Evolutionary conservation across 768 basidiomycete genomes (phyloP).

Genomic region (Trametes punicea): DNA sequence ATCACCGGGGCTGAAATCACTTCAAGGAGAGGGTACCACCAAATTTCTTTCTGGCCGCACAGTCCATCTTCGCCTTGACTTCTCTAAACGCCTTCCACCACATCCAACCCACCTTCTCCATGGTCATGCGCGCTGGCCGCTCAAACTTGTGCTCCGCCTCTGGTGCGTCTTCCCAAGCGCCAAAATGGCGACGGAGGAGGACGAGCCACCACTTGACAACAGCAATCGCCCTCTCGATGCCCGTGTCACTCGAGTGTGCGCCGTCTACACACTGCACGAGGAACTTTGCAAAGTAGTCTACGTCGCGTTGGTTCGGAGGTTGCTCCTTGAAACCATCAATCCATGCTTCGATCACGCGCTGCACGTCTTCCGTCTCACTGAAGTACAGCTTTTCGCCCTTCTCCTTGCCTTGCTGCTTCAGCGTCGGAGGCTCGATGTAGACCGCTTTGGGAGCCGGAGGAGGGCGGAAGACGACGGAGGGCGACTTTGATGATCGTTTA

Average conservation of each 20-base stretch:
- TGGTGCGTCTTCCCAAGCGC: conserved; percentile 43
- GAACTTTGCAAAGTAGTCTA: conserved; percentile 72
- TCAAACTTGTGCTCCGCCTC: conserved; percentile 20
- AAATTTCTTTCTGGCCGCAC: conserved; percentile 61
- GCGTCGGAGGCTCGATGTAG: conserved; percentile 44
- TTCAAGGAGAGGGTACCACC: conserved; percentile 67
- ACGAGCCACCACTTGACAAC: conserved; percentile 84
- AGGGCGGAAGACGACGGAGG: conserved; percentile 39
- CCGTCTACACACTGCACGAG: conserved; percentile 65
- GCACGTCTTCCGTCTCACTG: conserved; percentile 68
- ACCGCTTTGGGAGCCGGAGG: conserved; percentile 55
- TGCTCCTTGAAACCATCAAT: conserved; percentile 56
- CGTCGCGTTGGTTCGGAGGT: conserved; percentile 70
- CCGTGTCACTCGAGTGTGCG: conserved; percentile 52
- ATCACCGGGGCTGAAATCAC: conserved; percentile 25
- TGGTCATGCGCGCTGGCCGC: conserved; percentile 31
- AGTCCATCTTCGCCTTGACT: conserved; percentile 66
- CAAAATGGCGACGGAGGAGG: conserved; percentile 63
- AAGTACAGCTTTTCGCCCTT: conserved; percentile 56
- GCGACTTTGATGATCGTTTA: conserved; percentile 24
- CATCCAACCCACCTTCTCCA: conserved; percentile 49
- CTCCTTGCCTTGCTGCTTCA: conserved; percentile 52
- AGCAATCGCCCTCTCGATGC: conserved; percentile 65
- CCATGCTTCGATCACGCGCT: conserved; percentile 72
- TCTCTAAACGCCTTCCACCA: conserved; percentile 83